Percentiles rank a stretch among this genome's conserved stretches.
Evolutionary conservation across 2,329 filamentous ascomycete genomes (phyloP).

Genomic region (Arthrobotrys conoides): DNA sequence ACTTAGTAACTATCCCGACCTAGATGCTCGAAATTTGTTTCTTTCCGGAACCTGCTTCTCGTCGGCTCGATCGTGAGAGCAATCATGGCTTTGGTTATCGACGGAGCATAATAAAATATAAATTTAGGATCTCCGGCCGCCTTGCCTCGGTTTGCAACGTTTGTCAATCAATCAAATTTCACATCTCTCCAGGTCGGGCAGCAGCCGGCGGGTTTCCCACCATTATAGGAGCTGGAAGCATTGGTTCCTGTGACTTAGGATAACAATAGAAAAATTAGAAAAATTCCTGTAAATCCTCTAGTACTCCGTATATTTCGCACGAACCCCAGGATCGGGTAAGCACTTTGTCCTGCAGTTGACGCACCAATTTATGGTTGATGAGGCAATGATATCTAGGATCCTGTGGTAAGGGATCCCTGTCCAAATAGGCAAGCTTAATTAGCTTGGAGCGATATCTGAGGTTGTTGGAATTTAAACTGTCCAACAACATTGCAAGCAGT

Average conservation of each 20-base stretch:
- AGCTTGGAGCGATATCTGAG: not conserved
- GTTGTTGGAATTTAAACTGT: constrained; percentile 4
- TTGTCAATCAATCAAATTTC: not conserved
- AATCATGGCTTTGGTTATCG: constrained; percentile 6
- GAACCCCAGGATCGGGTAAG: not conserved
- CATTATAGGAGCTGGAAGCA: not conserved
- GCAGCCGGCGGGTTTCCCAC: not conserved
- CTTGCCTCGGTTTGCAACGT: not conserved
- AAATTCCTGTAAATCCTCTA: constrained; percentile 2
- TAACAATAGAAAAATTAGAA: not conserved
- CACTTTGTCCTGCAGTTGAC: not conserved
- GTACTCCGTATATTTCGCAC: not conserved
- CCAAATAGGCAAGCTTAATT: constrained; percentile 15
- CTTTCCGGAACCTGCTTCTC: not conserved
- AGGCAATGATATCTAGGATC: not conserved
- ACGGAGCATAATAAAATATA: not conserved
- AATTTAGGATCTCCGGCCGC: not conserved
- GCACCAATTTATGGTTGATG: not conserved
- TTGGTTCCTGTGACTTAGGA: not conserved
- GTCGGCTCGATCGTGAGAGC: not conserved
- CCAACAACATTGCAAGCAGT: constrained; percentile 21
- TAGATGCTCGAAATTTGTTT: not conserved
- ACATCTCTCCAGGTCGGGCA: not conserved
- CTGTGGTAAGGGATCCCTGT: not conserved
- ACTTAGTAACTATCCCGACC: not conserved